Conservation (phyloP, 305 asterid species). For the Plantago lanceolata region DNA sequence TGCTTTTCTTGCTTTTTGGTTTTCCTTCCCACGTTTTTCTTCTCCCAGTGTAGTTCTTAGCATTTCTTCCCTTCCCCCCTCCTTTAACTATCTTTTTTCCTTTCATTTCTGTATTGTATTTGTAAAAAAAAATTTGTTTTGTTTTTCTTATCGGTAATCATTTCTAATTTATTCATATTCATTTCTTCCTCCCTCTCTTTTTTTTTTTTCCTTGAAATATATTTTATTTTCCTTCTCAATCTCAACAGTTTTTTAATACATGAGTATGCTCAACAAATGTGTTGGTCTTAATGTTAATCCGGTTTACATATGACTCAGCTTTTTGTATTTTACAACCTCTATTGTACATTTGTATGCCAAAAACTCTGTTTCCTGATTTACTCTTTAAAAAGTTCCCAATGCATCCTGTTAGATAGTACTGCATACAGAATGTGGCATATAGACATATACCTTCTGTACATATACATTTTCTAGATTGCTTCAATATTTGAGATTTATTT, state of each 20-base stretch:
- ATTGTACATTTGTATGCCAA: slow-evolving; percentile 23
- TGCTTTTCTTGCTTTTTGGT: too few species aligned
- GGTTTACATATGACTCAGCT: slow-evolving; percentile 7
- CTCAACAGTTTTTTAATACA: too few species aligned
- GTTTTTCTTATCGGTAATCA: background rate
- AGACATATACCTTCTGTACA: slow-evolving; percentile 12
- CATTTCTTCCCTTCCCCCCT: background rate
- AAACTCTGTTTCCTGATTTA: slow-evolving; percentile 8
- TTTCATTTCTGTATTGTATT: too few species aligned
- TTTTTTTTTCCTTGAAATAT: too few species aligned
- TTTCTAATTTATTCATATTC: background rate
- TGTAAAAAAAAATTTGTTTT: too few species aligned
- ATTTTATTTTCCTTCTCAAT: too few species aligned
- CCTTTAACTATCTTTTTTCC: background rate
- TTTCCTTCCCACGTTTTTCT: too few species aligned
- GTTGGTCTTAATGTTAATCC: background rate
- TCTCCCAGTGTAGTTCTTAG: too few species aligned
- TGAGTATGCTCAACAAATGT: background rate
- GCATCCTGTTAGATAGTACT: slow-evolving; percentile 6
- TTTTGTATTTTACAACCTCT: slow-evolving; percentile 13
- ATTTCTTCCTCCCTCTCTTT: too few species aligned
- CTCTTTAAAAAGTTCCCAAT: slow-evolving; percentile 4
- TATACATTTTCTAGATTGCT: slow-evolving; percentile 12
- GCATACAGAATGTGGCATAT: slow-evolving; percentile 1
- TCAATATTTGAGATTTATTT: slow-evolving; percentile 5